Conservation (phyloP, 2,329 filamentous ascomycete genomes). For the Colletotrichum sp. region DNA sequence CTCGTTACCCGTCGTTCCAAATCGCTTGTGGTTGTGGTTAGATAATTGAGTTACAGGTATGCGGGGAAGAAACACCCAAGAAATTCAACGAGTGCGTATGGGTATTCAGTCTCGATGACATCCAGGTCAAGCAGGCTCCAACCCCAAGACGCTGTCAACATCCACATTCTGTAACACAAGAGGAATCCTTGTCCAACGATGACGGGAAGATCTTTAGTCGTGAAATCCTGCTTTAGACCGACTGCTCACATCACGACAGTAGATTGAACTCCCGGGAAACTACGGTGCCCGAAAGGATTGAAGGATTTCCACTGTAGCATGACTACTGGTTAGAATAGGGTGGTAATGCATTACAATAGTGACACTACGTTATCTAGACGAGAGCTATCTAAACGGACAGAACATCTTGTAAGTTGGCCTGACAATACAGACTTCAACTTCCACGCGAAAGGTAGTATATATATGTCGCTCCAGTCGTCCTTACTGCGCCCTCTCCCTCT, state of each 20-base stretch:
- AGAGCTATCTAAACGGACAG: background rate
- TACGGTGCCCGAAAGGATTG: background rate
- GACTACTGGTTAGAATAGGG: background rate
- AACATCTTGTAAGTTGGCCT: background rate
- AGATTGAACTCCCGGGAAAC: background rate
- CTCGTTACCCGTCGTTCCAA: background rate
- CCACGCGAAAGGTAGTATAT: background rate
- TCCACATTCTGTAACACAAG: no score
- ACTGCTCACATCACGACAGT: background rate
- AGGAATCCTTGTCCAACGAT: no score
- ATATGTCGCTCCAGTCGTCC: background rate
- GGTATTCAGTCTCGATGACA: background rate
- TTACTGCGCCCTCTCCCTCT: background rate
- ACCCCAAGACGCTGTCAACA: background rate
- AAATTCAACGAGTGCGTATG: background rate
- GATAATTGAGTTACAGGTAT: background rate
- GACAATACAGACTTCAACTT: background rate
- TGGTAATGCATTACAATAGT: background rate
- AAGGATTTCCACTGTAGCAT: background rate
- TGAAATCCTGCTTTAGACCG: background rate
- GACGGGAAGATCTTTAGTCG: background rate
- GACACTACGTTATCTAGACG: background rate
- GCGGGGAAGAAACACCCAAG: background rate
- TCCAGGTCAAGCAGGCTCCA: background rate
- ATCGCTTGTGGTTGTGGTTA: background rate